Percentiles rank a stretch among this genome's conserved stretches.
Evolutionary conservation across 805 yeast genomes (phyloP).

Genomic region (Teunomyces aglyptinius): DNA sequence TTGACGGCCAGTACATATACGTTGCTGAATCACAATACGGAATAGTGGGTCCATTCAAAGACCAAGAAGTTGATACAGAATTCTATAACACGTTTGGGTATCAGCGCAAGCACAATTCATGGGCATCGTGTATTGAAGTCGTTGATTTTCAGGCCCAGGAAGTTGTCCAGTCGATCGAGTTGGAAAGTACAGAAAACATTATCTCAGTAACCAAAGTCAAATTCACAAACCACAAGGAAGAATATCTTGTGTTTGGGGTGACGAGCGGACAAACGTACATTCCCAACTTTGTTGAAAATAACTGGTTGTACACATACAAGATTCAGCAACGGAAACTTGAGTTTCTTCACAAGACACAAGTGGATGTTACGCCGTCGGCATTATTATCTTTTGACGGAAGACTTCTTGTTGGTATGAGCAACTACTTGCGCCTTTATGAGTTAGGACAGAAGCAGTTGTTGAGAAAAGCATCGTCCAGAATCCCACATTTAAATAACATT

Average conservation of each 20-base stretch:
- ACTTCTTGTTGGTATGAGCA: constrained; percentile 57
- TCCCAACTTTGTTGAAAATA: constrained; percentile 25
- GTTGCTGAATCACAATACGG: constrained; percentile 48
- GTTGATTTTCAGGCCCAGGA: constrained; percentile 34
- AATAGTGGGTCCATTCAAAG: constrained; percentile 28
- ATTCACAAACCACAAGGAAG: constrained; percentile 24
- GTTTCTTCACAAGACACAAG: constrained; percentile 58
- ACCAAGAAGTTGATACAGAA: constrained; percentile 27
- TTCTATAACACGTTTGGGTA: constrained; percentile 48
- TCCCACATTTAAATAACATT: constrained; percentile 48
- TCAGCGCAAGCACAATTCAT: constrained; percentile 20
- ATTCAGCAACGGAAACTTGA: constrained; percentile 33
- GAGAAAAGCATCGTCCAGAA: constrained; percentile 53
- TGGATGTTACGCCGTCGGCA: constrained; percentile 48
- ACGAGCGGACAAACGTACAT: constrained; percentile 23
- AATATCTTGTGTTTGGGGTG: constrained; percentile 48
- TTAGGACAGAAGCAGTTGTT: constrained; percentile 79
- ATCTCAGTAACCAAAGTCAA: constrained; percentile 34
- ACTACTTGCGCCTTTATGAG: constrained; percentile 58
- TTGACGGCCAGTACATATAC: constrained; percentile 22
- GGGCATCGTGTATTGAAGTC: constrained; percentile 58
- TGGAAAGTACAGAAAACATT: constrained; percentile 43
- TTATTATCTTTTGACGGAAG: constrained; percentile 54
- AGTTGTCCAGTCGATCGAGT: constrained; percentile 43
- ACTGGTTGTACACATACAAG: constrained; percentile 37